Percentiles rank a stretch among this genome's conserved stretches.
Evolutionary conservation across 164 flowering plant genomes (phyloP).

Genomic region (Sedum album): DNA sequence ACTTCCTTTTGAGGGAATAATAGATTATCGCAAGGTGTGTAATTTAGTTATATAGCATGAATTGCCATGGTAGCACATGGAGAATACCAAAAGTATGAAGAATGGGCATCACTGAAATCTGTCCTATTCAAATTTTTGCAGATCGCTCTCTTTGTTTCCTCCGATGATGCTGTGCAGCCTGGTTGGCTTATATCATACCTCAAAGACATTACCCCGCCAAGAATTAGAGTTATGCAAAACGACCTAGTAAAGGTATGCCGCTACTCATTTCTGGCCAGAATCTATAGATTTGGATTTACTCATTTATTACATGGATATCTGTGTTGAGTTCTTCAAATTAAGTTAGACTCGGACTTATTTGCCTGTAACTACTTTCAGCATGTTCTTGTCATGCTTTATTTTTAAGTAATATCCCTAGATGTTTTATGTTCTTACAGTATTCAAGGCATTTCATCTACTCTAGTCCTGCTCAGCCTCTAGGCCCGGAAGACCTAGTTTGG

Average conservation of each 20-base stretch:
- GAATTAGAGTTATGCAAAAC: conserved; percentile 46
- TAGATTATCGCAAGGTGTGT: conserved; percentile 40
- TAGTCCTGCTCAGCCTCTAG: no score
- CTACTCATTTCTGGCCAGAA: background rate
- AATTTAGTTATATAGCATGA: background rate
- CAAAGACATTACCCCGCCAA: conserved; percentile 37
- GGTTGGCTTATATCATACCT: conserved; percentile 74
- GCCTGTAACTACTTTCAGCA: background rate
- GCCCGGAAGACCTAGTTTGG: no score
- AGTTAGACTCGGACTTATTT: background rate
- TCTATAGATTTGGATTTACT: no score
- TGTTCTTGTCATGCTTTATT: background rate
- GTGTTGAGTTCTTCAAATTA: background rate
- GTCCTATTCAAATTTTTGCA: conserved; percentile 23
- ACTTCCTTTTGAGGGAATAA: conserved; percentile 40
- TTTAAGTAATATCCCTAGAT: no score
- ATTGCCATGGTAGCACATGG: no score
- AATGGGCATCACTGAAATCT: background rate
- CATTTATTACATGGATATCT: no score
- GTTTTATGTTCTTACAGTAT: conserved; percentile 37
- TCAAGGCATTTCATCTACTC: conserved; percentile 56
- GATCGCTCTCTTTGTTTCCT: conserved; percentile 87
- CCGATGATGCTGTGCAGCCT: conserved; percentile 64
- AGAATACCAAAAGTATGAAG: no score
- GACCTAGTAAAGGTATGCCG: conserved; percentile 67